A percentile compares a stretch with the other conserved stretches of the same genome.
These are phyloP conservation scores for Triticum dicoccoides DNA, from an alignment of 176 grass and related monocot species.

Conservation along the genomic window DNA sequence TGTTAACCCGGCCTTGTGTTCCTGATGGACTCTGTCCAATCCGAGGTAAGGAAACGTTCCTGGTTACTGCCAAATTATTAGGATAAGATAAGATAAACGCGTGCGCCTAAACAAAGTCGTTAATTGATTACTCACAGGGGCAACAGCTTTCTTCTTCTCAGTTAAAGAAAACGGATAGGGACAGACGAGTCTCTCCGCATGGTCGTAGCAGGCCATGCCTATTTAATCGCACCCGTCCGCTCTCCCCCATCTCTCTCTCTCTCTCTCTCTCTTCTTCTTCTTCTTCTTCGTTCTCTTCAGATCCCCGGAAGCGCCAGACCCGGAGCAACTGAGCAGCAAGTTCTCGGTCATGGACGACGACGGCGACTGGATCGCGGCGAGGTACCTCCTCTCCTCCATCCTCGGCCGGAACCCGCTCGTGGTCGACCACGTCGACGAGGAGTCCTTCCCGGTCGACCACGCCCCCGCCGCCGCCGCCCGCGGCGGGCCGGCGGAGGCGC, in stretches of 20 bases:
- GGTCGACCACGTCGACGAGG: conserved; percentile 52
- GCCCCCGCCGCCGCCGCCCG: not conserved
- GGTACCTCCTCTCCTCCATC: conserved; percentile 46
- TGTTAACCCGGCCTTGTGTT: not conserved
- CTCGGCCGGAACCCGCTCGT: conserved; percentile 38
- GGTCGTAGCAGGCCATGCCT: not conserved
- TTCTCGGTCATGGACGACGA: conserved; percentile 33
- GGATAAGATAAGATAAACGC: not conserved
- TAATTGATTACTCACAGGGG: not conserved
- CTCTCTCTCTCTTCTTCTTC: not conserved
- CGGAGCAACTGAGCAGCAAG: not conserved
- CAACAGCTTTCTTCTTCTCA: not conserved
- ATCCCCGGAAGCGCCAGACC: not conserved
- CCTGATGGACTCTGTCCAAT: not conserved
- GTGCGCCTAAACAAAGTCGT: not conserved
- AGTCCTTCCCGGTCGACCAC: conserved; percentile 44
- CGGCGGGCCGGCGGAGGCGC: not conserved
- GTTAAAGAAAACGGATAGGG: too few relatives aligned
- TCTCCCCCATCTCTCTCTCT: not conserved
- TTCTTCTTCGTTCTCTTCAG: not conserved
- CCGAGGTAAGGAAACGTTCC: not conserved
- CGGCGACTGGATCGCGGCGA: conserved; percentile 53
- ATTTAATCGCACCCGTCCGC: not conserved
- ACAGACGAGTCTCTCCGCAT: not conserved
- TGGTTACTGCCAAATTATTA: not conserved